Percentiles rank a stretch among this genome's conserved stretches.
These are phyloP conservation scores for Obba rivulosa DNA, from an alignment of 768 basidiomycete genomes.

Conservation along the genomic window DNA sequence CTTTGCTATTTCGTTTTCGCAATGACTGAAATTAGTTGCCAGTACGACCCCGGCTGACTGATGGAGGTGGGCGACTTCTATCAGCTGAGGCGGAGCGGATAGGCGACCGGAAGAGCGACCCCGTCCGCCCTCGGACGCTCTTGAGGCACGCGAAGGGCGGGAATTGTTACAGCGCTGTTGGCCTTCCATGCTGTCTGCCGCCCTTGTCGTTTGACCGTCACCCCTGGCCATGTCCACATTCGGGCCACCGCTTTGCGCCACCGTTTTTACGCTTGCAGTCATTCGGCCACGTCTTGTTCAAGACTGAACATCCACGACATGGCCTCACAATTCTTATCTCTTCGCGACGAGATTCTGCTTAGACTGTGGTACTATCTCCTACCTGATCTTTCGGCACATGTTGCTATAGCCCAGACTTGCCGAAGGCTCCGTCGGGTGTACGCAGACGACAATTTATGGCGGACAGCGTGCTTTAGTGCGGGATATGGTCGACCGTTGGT, in stretches of 20 bases:
- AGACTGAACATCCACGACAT: constrained; percentile 4
- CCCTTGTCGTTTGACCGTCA: no score
- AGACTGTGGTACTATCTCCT: constrained; percentile 13
- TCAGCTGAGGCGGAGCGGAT: no score
- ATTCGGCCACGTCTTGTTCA: background rate
- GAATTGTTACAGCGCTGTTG: no score
- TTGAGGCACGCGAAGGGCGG: no score
- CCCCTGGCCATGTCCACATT: no score
- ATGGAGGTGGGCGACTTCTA: no score
- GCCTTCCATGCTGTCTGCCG: no score
- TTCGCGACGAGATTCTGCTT: constrained; percentile 8
- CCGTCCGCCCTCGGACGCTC: no score
- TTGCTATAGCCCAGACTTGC: constrained; percentile 19
- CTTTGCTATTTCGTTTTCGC: no score
- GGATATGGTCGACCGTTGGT: constrained; percentile 17
- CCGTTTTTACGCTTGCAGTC: background rate
- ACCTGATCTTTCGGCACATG: constrained; percentile 15
- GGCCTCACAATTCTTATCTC: constrained; percentile 1
- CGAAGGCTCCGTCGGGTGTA: constrained; percentile 11
- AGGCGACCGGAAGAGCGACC: no score
- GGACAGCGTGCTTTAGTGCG: constrained; percentile 17
- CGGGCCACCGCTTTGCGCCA: background rate
- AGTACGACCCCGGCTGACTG: no score
- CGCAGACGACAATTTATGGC: constrained; percentile 16
- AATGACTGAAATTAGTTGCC: no score